Evolutionary conservation across 2,329 filamentous ascomycete species (phyloP), one percentile per base, ranked within the genome.

Genomic region (Xylaria sp.): DNA sequence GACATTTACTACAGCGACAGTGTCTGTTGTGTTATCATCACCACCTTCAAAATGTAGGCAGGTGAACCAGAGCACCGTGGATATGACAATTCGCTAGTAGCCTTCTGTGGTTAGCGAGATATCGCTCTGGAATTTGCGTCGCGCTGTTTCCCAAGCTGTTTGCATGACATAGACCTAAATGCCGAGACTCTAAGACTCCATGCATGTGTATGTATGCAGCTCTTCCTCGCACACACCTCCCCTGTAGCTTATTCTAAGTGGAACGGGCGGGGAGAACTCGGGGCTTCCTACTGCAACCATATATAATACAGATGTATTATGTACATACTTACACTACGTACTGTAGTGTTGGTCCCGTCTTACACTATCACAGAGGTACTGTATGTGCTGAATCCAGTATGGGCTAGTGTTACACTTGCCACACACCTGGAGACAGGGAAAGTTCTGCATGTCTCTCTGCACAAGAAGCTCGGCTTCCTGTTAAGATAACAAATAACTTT

Each of bases 131-230:
- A 33, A 43, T 18, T 12, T 23, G n/a, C 3, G 8, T 43, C 8
- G 39, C 8, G 39, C 18, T 41, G 20, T 28, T 63, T 48, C 28
- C 13, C 41, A 18, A 23, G 58, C 55, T 33, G 33, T 36, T 51
- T 39, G 36, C 55, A 23, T 43, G 39, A 51, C 54, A 39, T 62
- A 68, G 57, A 46, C 57, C 28, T 9, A 68, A 58, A 66, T 66
- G 59, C 66, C 31, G 58, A 48, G 54, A 62, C 49, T 6, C 52
- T 13, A 33, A 46, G 39, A 41, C 10, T 2, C 39, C 69, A 63
- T 71, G 69, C 66, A 71, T 69, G 28, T 28, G 28, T 28, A 28
- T 3, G 28, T 28, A 71, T 69, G 69, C 66, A 69, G 23, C 52
- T 71, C 46, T 51, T 20, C 18, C 66, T 46, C 41, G 15, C 41